These are phyloP conservation scores for Colletotrichum gloeosporioides DNA, from an alignment of 2,329 filamentous ascomycete genomes.

Conservation along the genomic window DNA sequence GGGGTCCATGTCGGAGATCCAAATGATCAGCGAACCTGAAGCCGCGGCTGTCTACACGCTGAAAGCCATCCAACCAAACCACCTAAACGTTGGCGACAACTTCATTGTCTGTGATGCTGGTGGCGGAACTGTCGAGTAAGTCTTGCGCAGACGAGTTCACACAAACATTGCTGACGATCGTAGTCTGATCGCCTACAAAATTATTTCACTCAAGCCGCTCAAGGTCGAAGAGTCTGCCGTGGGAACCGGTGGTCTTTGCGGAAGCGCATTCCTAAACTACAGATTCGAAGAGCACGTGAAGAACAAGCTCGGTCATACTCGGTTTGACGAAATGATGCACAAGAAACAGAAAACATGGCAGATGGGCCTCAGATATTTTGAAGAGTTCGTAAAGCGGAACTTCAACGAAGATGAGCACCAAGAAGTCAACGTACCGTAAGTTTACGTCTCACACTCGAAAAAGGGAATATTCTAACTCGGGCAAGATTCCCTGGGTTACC, in stretches of 20 bases:
- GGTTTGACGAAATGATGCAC: constrained; percentile 76
- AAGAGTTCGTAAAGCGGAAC: constrained; percentile 85
- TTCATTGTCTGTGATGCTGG: constrained; percentile 69
- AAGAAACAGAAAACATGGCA: constrained; percentile 84
- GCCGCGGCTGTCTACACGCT: constrained; percentile 81
- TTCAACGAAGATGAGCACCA: constrained; percentile 80
- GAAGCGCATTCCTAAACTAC: constrained; percentile 81
- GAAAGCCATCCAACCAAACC: constrained; percentile 79
- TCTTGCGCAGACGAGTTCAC: constrained; percentile 6
- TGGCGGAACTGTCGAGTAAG: constrained; percentile 71
- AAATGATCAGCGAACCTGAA: constrained; percentile 83
- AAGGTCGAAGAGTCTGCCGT: constrained; percentile 80
- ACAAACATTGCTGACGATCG: constrained; percentile 23
- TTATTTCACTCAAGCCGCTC: constrained; percentile 74
- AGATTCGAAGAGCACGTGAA: constrained; percentile 80
- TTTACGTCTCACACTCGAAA: constrained; percentile 17
- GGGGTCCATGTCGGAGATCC: constrained; percentile 72
- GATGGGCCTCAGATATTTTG: constrained; percentile 79
- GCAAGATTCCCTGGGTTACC: constrained; percentile 72
- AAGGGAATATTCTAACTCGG: not conserved
- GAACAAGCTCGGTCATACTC: constrained; percentile 67
- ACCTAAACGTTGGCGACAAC: constrained; percentile 71
- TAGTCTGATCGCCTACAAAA: constrained; percentile 80
- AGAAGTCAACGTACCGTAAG: constrained; percentile 77
- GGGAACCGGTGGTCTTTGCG: constrained; percentile 78